Evolutionary conservation across 768 basidiomycete species (phyloP), one percentile per base, ranked within the genome.

Genomic region (Trametes villosa): DNA sequence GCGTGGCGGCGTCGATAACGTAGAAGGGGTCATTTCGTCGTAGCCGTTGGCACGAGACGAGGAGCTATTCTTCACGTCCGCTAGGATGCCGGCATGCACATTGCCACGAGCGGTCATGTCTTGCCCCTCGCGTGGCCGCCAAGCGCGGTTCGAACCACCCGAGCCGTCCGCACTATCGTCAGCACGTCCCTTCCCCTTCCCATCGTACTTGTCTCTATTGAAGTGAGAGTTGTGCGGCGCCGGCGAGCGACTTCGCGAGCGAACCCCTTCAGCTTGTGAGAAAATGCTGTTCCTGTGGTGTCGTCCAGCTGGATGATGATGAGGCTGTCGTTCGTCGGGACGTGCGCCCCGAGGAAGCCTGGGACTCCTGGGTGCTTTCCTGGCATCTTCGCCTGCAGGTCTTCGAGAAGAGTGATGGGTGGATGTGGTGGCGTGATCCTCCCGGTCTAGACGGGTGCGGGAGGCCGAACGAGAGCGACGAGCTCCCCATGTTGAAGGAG

Each of bases 401-500:
- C n/a, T 33, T 58, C 33, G 4, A 5, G 20, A 22, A 26, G 20
- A 27, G 30, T 7, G 48, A 53, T 34, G 30, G 27, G 33, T 24
- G 36, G 12, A 48, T 40, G 12, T 26, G 3, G 24, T 40, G 33
- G 45, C 12, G 17, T 38, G 49, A 15, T 12, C 4, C 29, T 20
- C 29, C 17, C 24, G 44, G 7, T 11, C 20, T 7, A 30, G 24
- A 20, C 31, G n/a, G 12, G 13, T 30, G 13, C 44, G 49, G 44
- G 49, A 49, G 38, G 15, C 40, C 24, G 77, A 71, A 59, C 64
- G 68, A 24, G 75, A 36, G 8, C 20, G 17, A 6, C 5, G 11
- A 15, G 33, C 38, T 22, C 62, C 66, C 7, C 72, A 69, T 22
- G 62, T 72, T 49, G 64, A 66, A 30, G 75, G 71, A 45, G 66